Evolutionary conservation across 2,329 filamentous ascomycete species (phyloP).

Genomic region (Monosporascus sp.): DNA sequence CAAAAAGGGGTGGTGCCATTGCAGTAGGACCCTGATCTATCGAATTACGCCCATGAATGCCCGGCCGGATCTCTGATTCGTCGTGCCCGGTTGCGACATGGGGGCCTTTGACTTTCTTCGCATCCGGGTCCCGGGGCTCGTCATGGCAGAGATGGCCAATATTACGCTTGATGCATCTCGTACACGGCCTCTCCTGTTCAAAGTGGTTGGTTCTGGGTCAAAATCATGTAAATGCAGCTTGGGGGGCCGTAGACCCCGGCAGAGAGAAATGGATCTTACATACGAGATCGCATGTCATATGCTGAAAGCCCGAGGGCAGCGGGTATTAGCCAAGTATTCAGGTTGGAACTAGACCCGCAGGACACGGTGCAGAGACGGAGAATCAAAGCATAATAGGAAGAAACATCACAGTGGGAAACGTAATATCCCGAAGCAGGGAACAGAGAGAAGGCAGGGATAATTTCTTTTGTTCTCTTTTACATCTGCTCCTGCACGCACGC

Average conservation of each 20-base stretch:
- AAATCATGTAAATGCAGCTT: slow-evolving; percentile 24
- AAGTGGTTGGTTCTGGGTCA: slow-evolving; percentile 28
- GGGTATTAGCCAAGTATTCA: slow-evolving; percentile 40
- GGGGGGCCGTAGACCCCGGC: slow-evolving; percentile 15
- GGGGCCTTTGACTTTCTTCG: slow-evolving; percentile 73
- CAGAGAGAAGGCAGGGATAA: slow-evolving; percentile 9
- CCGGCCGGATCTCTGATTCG: slow-evolving; percentile 52
- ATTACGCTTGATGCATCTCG: slow-evolving; percentile 95
- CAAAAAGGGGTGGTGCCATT: slow-evolving; percentile 49
- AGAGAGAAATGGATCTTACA: slow-evolving; percentile 37
- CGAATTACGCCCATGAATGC: slow-evolving; percentile 45
- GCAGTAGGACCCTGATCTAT: slow-evolving; percentile 48
- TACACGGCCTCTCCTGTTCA: slow-evolving; percentile 84
- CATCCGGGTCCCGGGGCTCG: slow-evolving; percentile 78
- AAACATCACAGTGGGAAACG: background rate
- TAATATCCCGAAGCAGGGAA: slow-evolving; percentile 10
- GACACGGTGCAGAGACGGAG: background rate
- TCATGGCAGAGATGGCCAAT: slow-evolving; percentile 98
- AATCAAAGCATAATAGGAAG: background rate
- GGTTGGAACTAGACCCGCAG: slow-evolving; percentile 8
- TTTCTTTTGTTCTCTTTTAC: slow-evolving; percentile 4
- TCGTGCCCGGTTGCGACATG: slow-evolving; percentile 52
- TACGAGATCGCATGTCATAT: slow-evolving; percentile 92
- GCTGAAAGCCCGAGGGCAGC: slow-evolving; percentile 47
- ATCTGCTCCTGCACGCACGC: slow-evolving; percentile 6